Percentiles rank a stretch among this genome's conserved stretches.
phyloP scores from a whole-genome alignment of 257 asterid genomes.

The Echium plantagineum region DNA sequence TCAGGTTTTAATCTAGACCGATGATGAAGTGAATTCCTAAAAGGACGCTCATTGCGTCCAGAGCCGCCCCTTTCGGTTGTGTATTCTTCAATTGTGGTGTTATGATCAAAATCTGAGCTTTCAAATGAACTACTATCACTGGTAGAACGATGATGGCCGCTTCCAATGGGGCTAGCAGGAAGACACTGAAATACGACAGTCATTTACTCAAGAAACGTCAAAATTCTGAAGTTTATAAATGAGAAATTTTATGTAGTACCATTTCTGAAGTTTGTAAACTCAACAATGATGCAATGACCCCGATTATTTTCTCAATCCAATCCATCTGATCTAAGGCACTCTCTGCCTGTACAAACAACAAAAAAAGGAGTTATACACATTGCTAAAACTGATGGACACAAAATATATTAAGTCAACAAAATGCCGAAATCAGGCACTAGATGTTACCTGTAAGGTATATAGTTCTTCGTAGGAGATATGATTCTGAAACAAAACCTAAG shows the following conservation, averaged over 20 bases:
- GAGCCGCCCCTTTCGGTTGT: slow-evolving; percentile 67
- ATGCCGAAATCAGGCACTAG: background rate
- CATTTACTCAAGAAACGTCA: background rate
- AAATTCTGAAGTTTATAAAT: slow-evolving; percentile 4
- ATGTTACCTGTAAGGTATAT: slow-evolving; percentile 68
- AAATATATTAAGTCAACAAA: background rate
- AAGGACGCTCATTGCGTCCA: slow-evolving; percentile 52
- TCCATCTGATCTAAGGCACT: slow-evolving; percentile 99
- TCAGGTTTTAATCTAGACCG: slow-evolving; percentile 50
- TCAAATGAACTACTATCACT: slow-evolving; percentile 98
- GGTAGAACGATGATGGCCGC: slow-evolving; percentile 85
- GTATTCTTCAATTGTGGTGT: slow-evolving; percentile 66
- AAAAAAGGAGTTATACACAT: slow-evolving; percentile 15
- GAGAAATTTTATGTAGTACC: slow-evolving; percentile 27
- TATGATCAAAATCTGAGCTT: slow-evolving; percentile 84
- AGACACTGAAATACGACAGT: slow-evolving; percentile 46
- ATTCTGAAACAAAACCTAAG: slow-evolving; percentile 79
- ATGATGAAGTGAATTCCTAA: slow-evolving; percentile 61
- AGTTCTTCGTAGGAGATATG: slow-evolving; percentile 80
- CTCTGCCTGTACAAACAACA: slow-evolving; percentile 75
- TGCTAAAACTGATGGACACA: background rate
- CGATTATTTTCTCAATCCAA: slow-evolving; percentile 98
- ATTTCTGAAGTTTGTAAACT: slow-evolving; percentile 96
- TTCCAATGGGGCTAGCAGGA: slow-evolving; percentile 75
- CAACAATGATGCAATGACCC: slow-evolving; percentile 91